Evolutionary conservation across 495 filamentous ascomycete genomes (phyloP), one percentile per base, ranked within the genome.

Genomic region (Durotheca rogersii): DNA sequence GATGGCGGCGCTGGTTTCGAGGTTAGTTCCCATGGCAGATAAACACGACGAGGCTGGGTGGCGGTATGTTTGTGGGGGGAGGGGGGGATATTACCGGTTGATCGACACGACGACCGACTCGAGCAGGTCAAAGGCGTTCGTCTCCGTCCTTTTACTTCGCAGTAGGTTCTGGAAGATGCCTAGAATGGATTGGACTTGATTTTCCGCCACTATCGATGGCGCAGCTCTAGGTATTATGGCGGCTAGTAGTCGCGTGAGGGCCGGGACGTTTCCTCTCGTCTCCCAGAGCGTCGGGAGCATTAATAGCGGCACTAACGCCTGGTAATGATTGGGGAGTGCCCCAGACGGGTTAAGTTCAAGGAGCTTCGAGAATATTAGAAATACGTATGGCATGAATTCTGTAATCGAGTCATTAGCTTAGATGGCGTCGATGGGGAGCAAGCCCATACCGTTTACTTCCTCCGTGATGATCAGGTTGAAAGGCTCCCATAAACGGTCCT

Each of bases 341-440:
- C 76, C 84, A 4, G 86, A 75, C 2, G 88, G 83, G 54, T 91
- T 88, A 19, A 85, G 78, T 70, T 95, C 90, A 2, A 97, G 81
- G 25, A 97, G 80, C 14, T 90, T 86, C 3, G 90, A 86, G 46
- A 96, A 88, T 19, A 99, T 80, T 69, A 97, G 94, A 74, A 99
- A 96, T 32, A 97, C 83, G 58, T 96, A 99, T 7, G 93, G 94
- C 55, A 87, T 84, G 67, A 97, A 99, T 71, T 99, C 94, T 89
- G 60, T 10, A 30, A 47, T 29, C 0, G 1, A 17, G 2, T 25
- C 7, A 51, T 58, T 35, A 70, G 51, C 57, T 2, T 9, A 10
- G 20, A 34, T 2, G 10, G 33, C 38, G 19, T 41, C 15, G 14
- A 46, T 39, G 5, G 1, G 7, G 45, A 31, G 7, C 23, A 19